phyloP scores from a whole-genome alignment of 73 alveolate species.

The Paramecium pentaurelia region DNA sequence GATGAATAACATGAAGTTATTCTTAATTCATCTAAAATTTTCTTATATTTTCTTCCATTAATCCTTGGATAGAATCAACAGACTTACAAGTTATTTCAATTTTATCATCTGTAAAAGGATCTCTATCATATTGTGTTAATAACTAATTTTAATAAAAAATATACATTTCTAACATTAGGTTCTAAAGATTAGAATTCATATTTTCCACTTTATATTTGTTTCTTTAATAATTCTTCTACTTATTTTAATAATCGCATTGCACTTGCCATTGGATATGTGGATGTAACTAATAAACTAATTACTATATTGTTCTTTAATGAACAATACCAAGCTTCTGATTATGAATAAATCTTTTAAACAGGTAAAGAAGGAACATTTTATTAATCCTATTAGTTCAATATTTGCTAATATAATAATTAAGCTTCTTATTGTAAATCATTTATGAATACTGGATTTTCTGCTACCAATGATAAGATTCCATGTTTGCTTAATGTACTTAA shows the following conservation, averaged over 20 bases:
- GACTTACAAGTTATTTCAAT: constrained; percentile 17
- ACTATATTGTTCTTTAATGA: background rate
- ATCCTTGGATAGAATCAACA: constrained; percentile 51
- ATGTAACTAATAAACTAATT: background rate
- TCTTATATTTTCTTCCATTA: constrained; percentile 36
- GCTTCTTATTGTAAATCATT: constrained; percentile 32
- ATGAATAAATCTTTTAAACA: constrained; percentile 15
- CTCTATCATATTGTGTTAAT: constrained; percentile 4
- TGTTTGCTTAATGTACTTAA: background rate
- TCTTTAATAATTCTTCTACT: constrained; percentile 16
- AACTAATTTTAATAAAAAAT: background rate
- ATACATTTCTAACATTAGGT: constrained; percentile 20
- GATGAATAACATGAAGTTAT: constrained; percentile 17
- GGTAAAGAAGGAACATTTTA: background rate
- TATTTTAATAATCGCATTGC: constrained; percentile 23
- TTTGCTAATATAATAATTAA: background rate
- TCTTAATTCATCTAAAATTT: background rate
- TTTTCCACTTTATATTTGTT: background rate
- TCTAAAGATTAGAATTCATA: background rate
- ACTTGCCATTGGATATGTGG: constrained; percentile 13
- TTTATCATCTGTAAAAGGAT: constrained; percentile 34
- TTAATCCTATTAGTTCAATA: background rate
- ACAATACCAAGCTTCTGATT: constrained; percentile 46
- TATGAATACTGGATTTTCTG: background rate
- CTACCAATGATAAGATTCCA: constrained; percentile 24